Base-by-base conservation (phyloP, 352 stramenopile species). In the Phytophthora hybrid region DNA sequence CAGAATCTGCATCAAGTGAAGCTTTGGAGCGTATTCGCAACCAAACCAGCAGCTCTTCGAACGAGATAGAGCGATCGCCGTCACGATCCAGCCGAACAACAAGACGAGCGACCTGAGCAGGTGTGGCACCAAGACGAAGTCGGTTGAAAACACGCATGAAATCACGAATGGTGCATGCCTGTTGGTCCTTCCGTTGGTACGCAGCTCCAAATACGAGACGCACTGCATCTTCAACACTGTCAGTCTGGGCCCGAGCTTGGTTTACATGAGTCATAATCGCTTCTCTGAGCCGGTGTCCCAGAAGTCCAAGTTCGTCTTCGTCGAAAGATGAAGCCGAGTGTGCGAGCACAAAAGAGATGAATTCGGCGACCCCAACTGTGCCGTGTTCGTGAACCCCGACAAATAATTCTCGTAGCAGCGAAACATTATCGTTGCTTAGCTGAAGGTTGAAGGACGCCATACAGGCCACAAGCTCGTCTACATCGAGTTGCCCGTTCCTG, bases 301-400 rank as follows among this genome's bases (percentile, higher is more conserved):
- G 58, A 19, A 93, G 74, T 2, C 84, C 85, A 32, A 94, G 69
- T 54, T 92, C 81, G 37, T 80, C 73, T 44, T 73, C 55, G 11
- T 66, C 14, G 44, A 26, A 53, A 46, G 59, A n/a, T 66, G 62
- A 63, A 18, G 66, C 51, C 4, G 69, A 69, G 37, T 80, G 57
- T 26, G 80, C 74, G 1, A 95, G 69, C 9, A 89, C 82, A 59
- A 95, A 95, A 4, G 88, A 93, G 39, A 92, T 89, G 67, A 93
- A 93, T 60, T 95, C 86, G 4, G 73, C 62, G 14, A 93, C 91
- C 23, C 81, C 81, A 11, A 95, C 59, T 19, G 57, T 79, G 10
- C 78, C 77, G n/a, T 59, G 83, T 6, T 67, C 72, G 8, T 59
- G 23, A 2, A 83, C 77, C 0, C 63, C 61, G 8, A 74, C 66